Conservation (phyloP, 768 basidiomycete genomes). For the Lentinula boryana region DNA sequence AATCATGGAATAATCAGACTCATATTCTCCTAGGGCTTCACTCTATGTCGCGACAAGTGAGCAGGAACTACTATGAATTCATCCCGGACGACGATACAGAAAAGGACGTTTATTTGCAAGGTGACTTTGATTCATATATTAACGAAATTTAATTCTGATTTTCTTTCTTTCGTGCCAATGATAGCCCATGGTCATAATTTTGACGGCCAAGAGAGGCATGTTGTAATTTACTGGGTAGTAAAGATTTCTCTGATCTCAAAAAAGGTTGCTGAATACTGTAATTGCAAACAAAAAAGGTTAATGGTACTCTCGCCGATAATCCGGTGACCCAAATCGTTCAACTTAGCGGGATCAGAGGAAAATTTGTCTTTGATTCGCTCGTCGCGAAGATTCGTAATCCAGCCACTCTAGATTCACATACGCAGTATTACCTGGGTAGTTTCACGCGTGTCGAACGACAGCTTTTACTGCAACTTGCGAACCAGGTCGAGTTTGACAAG, state of each 20-base stretch:
- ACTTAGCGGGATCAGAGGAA: conserved; percentile 1
- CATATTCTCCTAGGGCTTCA: background rate
- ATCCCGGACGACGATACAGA: background rate
- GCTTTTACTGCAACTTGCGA: conserved; percentile 7
- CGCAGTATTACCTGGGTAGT: background rate
- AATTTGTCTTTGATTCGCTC: background rate
- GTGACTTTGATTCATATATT: background rate
- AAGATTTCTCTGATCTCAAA: background rate
- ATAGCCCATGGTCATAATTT: background rate
- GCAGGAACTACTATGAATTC: background rate
- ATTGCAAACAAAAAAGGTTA: background rate
- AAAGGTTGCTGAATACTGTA: background rate
- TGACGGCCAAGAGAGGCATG: background rate
- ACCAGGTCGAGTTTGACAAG: conserved; percentile 9
- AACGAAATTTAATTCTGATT: background rate
- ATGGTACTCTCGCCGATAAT: background rate
- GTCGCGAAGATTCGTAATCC: background rate
- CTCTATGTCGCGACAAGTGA: background rate
- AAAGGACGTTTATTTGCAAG: conserved; percentile 4
- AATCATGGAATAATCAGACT: background rate
- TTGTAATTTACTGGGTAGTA: conserved; percentile 1
- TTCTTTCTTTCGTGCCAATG: background rate
- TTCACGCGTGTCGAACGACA: conserved; percentile 10
- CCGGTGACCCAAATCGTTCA: conserved; percentile 3
- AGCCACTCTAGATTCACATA: conserved; percentile 2